phyloP scores from a whole-genome alignment of 1,284 basidiomycete species.

The Exsudoporus floridanus region DNA sequence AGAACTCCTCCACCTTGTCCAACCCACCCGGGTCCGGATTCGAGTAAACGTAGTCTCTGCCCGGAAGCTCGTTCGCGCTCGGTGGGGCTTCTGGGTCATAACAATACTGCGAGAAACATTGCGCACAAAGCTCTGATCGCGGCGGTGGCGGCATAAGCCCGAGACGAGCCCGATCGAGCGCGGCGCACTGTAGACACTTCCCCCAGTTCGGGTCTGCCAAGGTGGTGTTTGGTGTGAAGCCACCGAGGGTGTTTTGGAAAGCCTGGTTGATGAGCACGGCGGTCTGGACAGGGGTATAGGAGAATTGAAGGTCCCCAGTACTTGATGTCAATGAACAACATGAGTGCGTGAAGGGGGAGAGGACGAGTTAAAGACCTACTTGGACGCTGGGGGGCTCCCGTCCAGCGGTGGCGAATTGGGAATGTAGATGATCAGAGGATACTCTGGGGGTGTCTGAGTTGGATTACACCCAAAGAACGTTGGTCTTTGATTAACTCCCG shows the following conservation, averaged over 20 bases:
- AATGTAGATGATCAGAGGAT: constrained; percentile 59
- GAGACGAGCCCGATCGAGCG: constrained; percentile 43
- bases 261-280: constrained; percentile 55
- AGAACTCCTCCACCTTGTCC: constrained; percentile 22
- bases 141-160: constrained; percentile 8
- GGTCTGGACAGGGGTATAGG: constrained; percentile 49
- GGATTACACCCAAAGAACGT: constrained; percentile 79
- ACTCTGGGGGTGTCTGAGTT: constrained; percentile 46
- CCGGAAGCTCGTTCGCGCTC: constrained; percentile 21
- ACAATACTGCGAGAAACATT: constrained; percentile 39
- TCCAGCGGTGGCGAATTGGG: constrained; percentile 63
- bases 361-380: constrained; percentile 42
- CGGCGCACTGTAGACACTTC: constrained; percentile 44
- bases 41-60: constrained; percentile 16
- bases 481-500: constrained; percentile 66
- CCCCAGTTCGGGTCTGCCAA: constrained; percentile 39
- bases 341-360: not conserved
- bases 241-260: constrained; percentile 49
- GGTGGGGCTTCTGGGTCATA: constrained; percentile 34
- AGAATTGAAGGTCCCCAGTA: constrained; percentile 49
- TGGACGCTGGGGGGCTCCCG: constrained; percentile 56
- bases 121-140: constrained; percentile 28
- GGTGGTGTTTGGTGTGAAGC: constrained; percentile 51
- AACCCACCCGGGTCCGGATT: constrained; percentile 28
- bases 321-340: constrained; percentile 5